Base-by-base conservation (phyloP, 2,329 filamentous ascomycete species). In the Botrytis pseudocinerea region DNA sequence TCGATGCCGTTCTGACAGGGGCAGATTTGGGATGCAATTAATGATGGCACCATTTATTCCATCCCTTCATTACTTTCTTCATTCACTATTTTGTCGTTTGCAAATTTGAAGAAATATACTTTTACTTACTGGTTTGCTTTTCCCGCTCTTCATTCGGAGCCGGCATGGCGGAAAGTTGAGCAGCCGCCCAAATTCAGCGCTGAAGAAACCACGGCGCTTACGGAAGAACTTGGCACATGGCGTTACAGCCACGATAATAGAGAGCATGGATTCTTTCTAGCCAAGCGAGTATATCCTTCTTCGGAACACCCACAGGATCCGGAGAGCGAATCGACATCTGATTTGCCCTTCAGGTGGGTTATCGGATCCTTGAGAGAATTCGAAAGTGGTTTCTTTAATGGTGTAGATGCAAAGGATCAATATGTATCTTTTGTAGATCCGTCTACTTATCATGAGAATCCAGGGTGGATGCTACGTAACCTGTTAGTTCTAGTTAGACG, bases 51-150 rank as follows among this genome's bases (percentile, higher is more conserved):
- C 59, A 97, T 99, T 78, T 98, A 97, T 83, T 96, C 94, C 16
- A 93, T 95, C 69, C 96, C 96, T 3, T 98, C 95, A 7, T 87
- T 98, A 2, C 89, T 99, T 28, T 91, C 94, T 7, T 96, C 93
- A 10, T 98, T 98, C 82, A 88, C 93, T 40, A 90, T 97, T 73
- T 89, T 98, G 63, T 97, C 94, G 25, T 99, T 93, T 81, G 95
- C 96, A 75, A 95, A 99, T 80, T 87, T 99, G 48, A 99, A 99
- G 82, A 98, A 97, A 81, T 98, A 98, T 84, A 93, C 91, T 76
- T 98, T 98, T 81, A 94, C 92, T n/a, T 98, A 98, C 83, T 97
- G 97, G 90, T 98, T 98, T 82, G 95, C 92, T 8, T 99, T 97
- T 80, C 96, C 96, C 1, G 94, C 95, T 25, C 87, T 99, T 62